Conservation (phyloP, 108 stramenopile species). For the Schizochytrium sp. region DNA sequence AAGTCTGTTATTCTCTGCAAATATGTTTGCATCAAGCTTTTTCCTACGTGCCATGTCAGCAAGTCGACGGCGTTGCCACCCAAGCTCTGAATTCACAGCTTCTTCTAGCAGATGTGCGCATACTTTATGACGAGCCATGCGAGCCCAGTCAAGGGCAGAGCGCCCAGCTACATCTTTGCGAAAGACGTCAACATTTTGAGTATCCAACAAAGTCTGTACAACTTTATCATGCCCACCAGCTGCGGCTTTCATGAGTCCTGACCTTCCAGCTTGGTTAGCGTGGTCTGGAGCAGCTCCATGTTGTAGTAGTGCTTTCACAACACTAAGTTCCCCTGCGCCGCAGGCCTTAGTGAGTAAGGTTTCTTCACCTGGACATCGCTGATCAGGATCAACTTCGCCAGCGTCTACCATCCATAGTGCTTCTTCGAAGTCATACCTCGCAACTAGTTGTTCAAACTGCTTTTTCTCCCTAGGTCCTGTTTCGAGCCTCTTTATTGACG, state of each 20-base stretch:
- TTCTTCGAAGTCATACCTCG: slow-evolving; percentile 41
- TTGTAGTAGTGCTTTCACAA: not conserved
- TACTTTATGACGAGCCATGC: slow-evolving; percentile 25
- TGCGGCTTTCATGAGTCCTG: slow-evolving; percentile 60
- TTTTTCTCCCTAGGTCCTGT: not conserved
- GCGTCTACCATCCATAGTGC: slow-evolving; percentile 57
- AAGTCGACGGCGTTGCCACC: not conserved
- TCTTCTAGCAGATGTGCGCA: slow-evolving; percentile 32
- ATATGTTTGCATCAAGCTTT: not conserved
- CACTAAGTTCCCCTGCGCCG: not conserved
- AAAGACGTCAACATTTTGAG: slow-evolving; percentile 4
- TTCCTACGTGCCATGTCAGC: slow-evolving; percentile 20
- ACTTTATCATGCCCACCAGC: slow-evolving; percentile 34
- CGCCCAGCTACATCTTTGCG: slow-evolving; percentile 18
- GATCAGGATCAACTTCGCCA: slow-evolving; percentile 5
- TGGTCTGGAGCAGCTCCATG: not conserved
- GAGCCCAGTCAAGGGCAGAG: slow-evolving; percentile 27
- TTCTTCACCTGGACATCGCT: not conserved
- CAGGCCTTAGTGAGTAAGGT: slow-evolving; percentile 34
- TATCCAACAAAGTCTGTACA: not conserved
- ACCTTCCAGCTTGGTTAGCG: not conserved
- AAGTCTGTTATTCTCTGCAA: slow-evolving; percentile 16
- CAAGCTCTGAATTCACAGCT: not conserved
- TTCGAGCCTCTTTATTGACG: not conserved
- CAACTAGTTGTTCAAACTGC: slow-evolving; percentile 28